These are phyloP conservation scores for Aphanomyces astaci DNA, from an alignment of 352 stramenopile genomes.

Conservation along the genomic window DNA sequence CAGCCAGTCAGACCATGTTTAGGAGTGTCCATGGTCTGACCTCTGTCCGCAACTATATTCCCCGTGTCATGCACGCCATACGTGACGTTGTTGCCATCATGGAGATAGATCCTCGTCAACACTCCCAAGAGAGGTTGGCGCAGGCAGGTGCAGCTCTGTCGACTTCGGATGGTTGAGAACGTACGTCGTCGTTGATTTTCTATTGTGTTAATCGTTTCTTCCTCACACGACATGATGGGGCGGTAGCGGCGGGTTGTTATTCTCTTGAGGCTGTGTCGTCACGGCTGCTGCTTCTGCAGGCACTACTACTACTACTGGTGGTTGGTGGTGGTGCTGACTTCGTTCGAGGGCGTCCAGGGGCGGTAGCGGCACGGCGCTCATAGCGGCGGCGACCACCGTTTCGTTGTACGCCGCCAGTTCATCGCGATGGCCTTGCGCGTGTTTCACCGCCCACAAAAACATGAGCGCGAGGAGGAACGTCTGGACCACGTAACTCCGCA, in stretches of 20 bases:
- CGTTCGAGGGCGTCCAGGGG: conserved; percentile 30
- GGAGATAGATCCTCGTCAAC: too few species aligned
- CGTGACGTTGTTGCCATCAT: too few species aligned
- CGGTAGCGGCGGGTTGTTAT: background rate
- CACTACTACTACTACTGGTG: background rate
- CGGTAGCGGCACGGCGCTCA: conserved; percentile 70
- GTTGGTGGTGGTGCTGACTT: background rate
- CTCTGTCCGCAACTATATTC: too few species aligned
- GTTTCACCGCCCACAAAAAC: conserved; percentile 72
- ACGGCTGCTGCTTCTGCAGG: background rate
- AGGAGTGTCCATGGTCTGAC: too few species aligned
- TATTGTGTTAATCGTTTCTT: background rate
- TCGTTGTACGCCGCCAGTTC: conserved; percentile 79
- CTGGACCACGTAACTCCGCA: conserved; percentile 80
- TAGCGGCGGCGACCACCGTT: conserved; percentile 64
- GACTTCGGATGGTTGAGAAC: too few species aligned
- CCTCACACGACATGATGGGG: background rate
- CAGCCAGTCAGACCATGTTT: too few species aligned
- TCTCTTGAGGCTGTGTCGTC: background rate
- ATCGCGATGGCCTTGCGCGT: conserved; percentile 64
- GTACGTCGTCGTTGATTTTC: too few species aligned
- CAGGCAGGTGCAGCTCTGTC: too few species aligned
- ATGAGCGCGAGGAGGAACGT: conserved; percentile 76
- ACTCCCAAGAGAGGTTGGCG: too few species aligned
- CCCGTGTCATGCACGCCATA: too few species aligned